phyloP scores from a whole-genome alignment of 768 basidiomycete genomes.

The Tulasnella sp. region DNA sequence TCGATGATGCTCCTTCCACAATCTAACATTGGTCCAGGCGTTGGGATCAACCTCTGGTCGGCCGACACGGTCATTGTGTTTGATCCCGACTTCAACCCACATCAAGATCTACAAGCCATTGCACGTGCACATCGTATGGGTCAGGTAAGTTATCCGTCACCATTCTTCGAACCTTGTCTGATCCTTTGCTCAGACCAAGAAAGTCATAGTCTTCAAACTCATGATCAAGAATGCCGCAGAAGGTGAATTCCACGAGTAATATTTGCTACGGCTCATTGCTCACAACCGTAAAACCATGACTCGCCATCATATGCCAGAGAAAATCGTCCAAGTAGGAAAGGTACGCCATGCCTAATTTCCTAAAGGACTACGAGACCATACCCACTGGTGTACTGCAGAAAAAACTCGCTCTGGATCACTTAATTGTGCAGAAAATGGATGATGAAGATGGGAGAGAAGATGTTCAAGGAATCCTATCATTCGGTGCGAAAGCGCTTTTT shows the following conservation, averaged over 20 bases:
- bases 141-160: slow-evolving; percentile 25
- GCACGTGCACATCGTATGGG: slow-evolving; percentile 91
- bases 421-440: slow-evolving; percentile 94
- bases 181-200: slow-evolving; percentile 50
- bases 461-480: slow-evolving; percentile 79
- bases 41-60: slow-evolving; percentile 69
- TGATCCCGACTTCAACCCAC: slow-evolving; percentile 98
- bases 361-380: not conserved
- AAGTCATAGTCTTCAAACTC: slow-evolving; percentile 88
- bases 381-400: slow-evolving; percentile 45
- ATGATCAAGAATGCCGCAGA: slow-evolving; percentile 93
- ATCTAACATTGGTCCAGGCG: slow-evolving; percentile 9
- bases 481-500: slow-evolving; percentile 79
- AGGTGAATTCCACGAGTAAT: no score
- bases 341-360: not conserved
- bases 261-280: no score
- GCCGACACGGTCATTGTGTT: slow-evolving; percentile 91
- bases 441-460: slow-evolving; percentile 70
- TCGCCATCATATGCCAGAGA: slow-evolving; percentile 40
- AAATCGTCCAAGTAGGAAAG: slow-evolving; percentile 35
- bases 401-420: slow-evolving; percentile 86
- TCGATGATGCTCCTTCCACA: not conserved
- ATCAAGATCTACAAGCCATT: slow-evolving; percentile 92
- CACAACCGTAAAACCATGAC: no score
- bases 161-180: not conserved